Evolutionary conservation across 192 early-diverging fungal genomes (phyloP), one percentile per base, ranked within the genome.

Genomic region (Backusella mclennaniae): DNA sequence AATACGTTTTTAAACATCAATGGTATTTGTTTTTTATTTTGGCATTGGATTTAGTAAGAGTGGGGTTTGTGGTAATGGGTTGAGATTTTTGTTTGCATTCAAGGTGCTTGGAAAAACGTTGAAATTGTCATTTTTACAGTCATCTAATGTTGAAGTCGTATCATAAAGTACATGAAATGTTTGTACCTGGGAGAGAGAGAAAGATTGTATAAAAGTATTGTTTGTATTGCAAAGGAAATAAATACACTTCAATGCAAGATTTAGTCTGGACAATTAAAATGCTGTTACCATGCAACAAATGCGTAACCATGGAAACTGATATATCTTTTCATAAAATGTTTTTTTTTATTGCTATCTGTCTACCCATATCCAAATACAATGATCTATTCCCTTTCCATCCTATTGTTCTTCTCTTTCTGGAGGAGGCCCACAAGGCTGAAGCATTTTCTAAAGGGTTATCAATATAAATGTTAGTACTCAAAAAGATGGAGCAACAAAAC

Each of bases 391-490:
- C 11, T 29, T 29, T 71, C n/a, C 14, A 4, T 73, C 38, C 26
- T 80, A 82, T 67, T 78, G 81, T 14, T 89, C 88, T 69, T 82
- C 75, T n/a, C 83, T 82, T 42, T 84, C 86, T 69, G 83, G 79
- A 70, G 90, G 90, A 11, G 85, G 84, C 9, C 90, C 90, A 38
- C 89, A 90, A 66, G 90, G 90, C 63, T 88, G 89, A 3, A 90
- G 66, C 90, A 91, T 91, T 91, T 91, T 91, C 90, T 91, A 80
- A 29, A 17, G 1, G 4, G 29, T 23, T 6, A 74, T 31, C 8
- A 31, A n/a, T 36, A 23, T 73, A 68, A 67, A 38, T 66, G 6
- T 38, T 52, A 21, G 31, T 12, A n/a, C 3, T 44, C 44, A 33
- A 73, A 29, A 21, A 8, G 29, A 12, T 21, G 36, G n/a, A 33